Percentiles rank a stretch among this genome's conserved stretches.
These are phyloP conservation scores for Globisporangium lucens DNA, from an alignment of 352 stramenopile genomes.

Conservation along the genomic window DNA sequence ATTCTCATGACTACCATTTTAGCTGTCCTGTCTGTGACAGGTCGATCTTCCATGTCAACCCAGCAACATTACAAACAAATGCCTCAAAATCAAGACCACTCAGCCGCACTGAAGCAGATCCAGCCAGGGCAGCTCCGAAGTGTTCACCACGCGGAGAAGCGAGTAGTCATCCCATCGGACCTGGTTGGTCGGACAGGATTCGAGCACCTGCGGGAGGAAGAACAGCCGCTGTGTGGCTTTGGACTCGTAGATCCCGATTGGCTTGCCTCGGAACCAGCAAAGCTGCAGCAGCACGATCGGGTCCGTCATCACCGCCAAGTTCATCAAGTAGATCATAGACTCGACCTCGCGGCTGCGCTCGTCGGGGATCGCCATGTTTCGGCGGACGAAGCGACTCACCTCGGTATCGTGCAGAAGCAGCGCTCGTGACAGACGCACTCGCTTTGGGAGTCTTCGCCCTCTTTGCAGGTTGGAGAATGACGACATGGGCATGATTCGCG, in stretches of 20 bases:
- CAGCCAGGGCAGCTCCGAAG: not conserved
- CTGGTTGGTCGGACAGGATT: not conserved
- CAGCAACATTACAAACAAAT: not conserved
- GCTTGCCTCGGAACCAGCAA: not conserved
- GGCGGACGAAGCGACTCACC: not conserved
- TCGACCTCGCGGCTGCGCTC: slow-evolving; percentile 1
- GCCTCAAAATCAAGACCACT: not conserved
- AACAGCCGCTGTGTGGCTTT: slow-evolving; percentile 5
- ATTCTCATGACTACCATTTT: too few relatives aligned
- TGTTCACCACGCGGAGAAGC: not conserved
- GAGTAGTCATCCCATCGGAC: not conserved
- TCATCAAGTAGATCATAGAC: slow-evolving; percentile 17
- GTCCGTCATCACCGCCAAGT: slow-evolving; percentile 11
- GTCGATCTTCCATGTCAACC: not conserved
- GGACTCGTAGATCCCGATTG: not conserved
- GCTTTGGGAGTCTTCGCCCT: not conserved
- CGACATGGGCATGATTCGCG: slow-evolving; percentile 1
- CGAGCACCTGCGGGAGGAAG: not conserved
- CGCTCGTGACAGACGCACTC: not conserved
- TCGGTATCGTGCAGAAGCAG: slow-evolving; percentile 10
- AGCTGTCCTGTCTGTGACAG: too few relatives aligned
- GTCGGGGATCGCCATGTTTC: not conserved
- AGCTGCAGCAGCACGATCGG: not conserved
- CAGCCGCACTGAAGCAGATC: slow-evolving; percentile 8
- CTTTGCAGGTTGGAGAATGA: not conserved